These are phyloP conservation scores for Pulicaria dysenterica DNA, from an alignment of 129 eudicot species.

Conservation along the genomic window DNA sequence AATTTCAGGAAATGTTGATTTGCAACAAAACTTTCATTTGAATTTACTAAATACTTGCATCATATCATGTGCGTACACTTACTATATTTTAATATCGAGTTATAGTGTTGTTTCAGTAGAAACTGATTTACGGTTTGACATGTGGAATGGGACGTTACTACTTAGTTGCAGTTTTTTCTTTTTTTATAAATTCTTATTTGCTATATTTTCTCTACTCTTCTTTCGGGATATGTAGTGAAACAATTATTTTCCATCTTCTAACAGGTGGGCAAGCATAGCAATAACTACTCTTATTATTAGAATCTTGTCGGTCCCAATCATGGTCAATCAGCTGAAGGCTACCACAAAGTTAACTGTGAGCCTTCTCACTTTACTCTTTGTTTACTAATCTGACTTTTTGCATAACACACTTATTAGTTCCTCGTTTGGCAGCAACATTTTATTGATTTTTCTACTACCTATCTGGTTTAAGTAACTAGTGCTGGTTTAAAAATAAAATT, in stretches of 20 bases:
- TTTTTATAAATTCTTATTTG: not conserved
- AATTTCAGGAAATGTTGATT: not conserved
- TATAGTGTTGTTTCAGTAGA: not conserved
- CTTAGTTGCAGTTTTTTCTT: not conserved
- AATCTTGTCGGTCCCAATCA: conserved; percentile 53
- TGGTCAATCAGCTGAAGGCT: conserved; percentile 79
- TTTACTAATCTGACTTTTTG: conserved; percentile 1
- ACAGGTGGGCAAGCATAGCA: conserved; percentile 89
- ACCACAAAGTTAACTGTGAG: conserved; percentile 80
- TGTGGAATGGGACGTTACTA: not conserved
- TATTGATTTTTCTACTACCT: not conserved
- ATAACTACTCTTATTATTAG: conserved; percentile 74
- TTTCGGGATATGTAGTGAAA: not conserved
- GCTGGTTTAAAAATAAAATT: too few species aligned
- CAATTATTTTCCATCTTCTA: not conserved
- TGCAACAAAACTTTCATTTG: not conserved
- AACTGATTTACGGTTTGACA: not conserved
- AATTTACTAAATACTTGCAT: not conserved
- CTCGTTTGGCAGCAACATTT: not conserved
- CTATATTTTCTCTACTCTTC: not conserved
- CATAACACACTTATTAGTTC: conserved; percentile 1
- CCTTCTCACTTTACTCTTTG: conserved; percentile 6
- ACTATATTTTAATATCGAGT: not conserved
- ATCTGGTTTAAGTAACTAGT: not conserved
- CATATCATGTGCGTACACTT: not conserved